Evolutionary conservation across 2,329 filamentous ascomycete species (phyloP), one percentile per base, ranked within the genome.

Genomic region (Proliferodiscus dingleyae): DNA sequence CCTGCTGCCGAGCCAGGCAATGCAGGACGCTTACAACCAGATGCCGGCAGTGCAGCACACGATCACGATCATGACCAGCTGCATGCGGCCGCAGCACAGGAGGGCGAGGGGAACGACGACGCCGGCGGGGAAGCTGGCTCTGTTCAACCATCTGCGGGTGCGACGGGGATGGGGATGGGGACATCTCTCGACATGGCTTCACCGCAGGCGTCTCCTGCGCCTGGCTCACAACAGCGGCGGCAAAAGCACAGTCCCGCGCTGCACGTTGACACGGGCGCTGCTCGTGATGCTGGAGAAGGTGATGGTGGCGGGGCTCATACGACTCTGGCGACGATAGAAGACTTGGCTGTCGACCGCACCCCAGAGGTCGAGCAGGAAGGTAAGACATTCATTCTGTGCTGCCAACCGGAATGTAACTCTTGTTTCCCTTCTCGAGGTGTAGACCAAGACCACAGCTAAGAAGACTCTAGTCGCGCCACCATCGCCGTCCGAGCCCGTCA

Each of bases 1-100:
- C 45, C 51, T 46, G 51, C 51, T 43, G 50, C 45, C 49, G 44
- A 28, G 19, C 39, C 34, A 45, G 49, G 47, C 48, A 34, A 34
- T 41, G 53, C 41, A 52, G 52, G 52, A 9, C 13, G 32, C 30
- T 39, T 43, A 22, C 22, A 24, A 23, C 26, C 39, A 34, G 32
- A 9, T 16, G 19, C 4, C 37, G 37, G 36, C 21, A 36, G 40
- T 23, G 47, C 29, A 24, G 40, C 49, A 50, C 50, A 51, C 46
- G n/a, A n/a, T n/a, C n/a, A n/a, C n/a, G n/a, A n/a, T n/a, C n/a
- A 34, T 34, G 44, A 52, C 26, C 40, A 37, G 42, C 28, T 43
- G 43, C 39, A 39, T 9, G 22, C n/a, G 11, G 40, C 36, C 10
- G 26, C 32, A 18, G 34, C 43, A 45, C 45, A 38, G n/a, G n/a